A percentile compares a stretch with the other conserved stretches of the same genome.
Conservation (phyloP, 1,284 basidiomycete species). For the Moesziomyces sp. region DNA sequence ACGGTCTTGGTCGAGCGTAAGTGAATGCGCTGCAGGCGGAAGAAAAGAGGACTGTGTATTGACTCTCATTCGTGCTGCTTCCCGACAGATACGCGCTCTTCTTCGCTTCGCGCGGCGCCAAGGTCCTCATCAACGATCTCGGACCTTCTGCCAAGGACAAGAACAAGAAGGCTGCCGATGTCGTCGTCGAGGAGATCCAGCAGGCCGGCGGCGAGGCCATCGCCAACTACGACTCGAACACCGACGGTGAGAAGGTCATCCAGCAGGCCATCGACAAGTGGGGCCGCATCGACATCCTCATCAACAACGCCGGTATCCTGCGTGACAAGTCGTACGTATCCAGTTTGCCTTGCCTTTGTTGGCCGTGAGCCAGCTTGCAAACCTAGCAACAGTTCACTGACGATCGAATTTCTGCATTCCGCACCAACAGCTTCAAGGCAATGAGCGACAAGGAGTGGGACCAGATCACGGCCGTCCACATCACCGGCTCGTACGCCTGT, state of each 20-base stretch:
- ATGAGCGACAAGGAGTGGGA: constrained; percentile 70
- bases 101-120: constrained; percentile 85
- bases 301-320: constrained; percentile 98
- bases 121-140: constrained; percentile 75
- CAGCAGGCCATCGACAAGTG: constrained; percentile 87
- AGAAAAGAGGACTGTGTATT: constrained; percentile 67
- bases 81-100: constrained; percentile 83
- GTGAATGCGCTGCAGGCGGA: constrained; percentile 75
- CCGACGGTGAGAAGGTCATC: constrained; percentile 87
- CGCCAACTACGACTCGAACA: constrained; percentile 86
- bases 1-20: constrained; percentile 89
- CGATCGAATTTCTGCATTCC: neutral
- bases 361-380: neutral
- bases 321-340: constrained; percentile 71
- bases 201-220: constrained; percentile 74
- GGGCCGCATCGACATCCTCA: constrained; percentile 74
- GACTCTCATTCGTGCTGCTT: neutral
- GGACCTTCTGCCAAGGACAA: constrained; percentile 83
- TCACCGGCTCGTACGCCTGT: constrained; percentile 95
- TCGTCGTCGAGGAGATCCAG: constrained; percentile 89
- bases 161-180: constrained; percentile 85
- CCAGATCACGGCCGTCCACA: constrained; percentile 81
- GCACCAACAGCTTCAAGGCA: constrained; percentile 65
- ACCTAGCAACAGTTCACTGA: constrained; percentile 1
- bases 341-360: too few species aligned